Evolutionary conservation across 202 grass and related monocot species (phyloP).

Genomic region (Hordeum pubiflorum): DNA sequence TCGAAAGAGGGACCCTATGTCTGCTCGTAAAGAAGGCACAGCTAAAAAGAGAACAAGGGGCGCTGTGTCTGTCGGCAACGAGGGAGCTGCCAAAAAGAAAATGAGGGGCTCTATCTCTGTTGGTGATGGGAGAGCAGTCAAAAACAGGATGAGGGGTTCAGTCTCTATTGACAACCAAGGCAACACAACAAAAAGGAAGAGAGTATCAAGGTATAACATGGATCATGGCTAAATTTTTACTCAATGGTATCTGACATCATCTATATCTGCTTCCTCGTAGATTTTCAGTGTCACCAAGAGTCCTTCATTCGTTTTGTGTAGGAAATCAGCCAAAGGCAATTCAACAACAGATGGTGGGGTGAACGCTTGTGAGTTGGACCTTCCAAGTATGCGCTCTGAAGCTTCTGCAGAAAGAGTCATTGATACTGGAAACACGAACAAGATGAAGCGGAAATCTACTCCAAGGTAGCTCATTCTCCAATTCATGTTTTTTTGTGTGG

Average conservation of each 20-base stretch:
- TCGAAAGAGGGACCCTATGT: neutral
- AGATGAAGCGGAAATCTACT: constrained; percentile 17
- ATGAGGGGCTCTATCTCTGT: constrained; percentile 23
- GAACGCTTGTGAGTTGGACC: neutral
- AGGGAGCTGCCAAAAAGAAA: constrained; percentile 16
- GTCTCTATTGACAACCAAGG: neutral
- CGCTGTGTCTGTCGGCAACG: neutral
- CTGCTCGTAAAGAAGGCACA: constrained; percentile 14
- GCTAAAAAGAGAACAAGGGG: constrained; percentile 1
- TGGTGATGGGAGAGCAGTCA: neutral
- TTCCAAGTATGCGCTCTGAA: constrained; percentile 19
- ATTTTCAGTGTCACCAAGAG: neutral
- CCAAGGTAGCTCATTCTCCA: constrained; percentile 22
- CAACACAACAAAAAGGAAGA: constrained; percentile 8
- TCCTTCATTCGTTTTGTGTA: neutral
- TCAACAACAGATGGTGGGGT: constrained; percentile 7
- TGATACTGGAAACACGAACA: constrained; percentile 13
- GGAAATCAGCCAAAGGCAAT: constrained; percentile 37
- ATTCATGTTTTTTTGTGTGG: neutral
- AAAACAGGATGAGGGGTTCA: neutral
- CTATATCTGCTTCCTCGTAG: neutral
- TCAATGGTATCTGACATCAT: neutral
- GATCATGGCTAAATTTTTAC: neutral
- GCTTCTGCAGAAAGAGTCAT: constrained; percentile 23
- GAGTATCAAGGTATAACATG: constrained; percentile 34